A percentile compares a stretch with the other conserved stretches of the same genome.
These are phyloP conservation scores for Yamadazyma siamensis DNA, from an alignment of 1,139 yeast genomes.

Conservation along the genomic window DNA sequence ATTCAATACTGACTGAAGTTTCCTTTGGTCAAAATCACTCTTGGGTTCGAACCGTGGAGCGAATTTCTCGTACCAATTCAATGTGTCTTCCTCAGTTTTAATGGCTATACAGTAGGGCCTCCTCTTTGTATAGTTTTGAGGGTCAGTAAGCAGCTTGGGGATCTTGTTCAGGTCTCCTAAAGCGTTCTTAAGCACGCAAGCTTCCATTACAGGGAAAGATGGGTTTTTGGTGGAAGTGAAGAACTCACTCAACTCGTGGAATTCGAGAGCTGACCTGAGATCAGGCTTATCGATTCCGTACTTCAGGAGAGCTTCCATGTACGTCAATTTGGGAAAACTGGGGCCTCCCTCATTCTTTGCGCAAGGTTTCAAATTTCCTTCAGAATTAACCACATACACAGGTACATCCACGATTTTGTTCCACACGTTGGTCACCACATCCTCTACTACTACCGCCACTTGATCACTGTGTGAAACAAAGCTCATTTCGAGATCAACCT, in stretches of 20 bases:
- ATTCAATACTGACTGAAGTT: slow-evolving; percentile 31
- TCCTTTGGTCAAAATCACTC: slow-evolving; percentile 14
- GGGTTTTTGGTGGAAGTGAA: slow-evolving; percentile 31
- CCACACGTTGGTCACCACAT: slow-evolving; percentile 58
- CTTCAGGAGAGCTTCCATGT: slow-evolving; percentile 62
- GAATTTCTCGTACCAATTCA: slow-evolving; percentile 41
- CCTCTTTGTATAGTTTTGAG: slow-evolving; percentile 51
- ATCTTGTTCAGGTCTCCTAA: slow-evolving; percentile 26
- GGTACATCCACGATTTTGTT: slow-evolving; percentile 37
- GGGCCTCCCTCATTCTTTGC: slow-evolving; percentile 16
- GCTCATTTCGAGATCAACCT: slow-evolving; percentile 90
- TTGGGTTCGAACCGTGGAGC: slow-evolving; percentile 23
- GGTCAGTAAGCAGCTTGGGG: slow-evolving; percentile 35
- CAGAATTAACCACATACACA: slow-evolving; percentile 28
- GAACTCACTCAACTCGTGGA: slow-evolving; percentile 45
- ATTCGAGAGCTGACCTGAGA: slow-evolving; percentile 57
- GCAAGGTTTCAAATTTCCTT: slow-evolving; percentile 24
- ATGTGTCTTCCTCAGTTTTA: slow-evolving; percentile 30
- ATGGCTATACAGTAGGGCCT: slow-evolving; percentile 58
- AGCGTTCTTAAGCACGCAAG: slow-evolving; percentile 57
- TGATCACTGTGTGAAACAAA: slow-evolving; percentile 65
- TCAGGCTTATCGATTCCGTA: slow-evolving; percentile 98
- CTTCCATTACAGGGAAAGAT: slow-evolving; percentile 67
- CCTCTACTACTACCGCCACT: slow-evolving; percentile 65
- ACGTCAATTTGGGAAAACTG: slow-evolving; percentile 49